phyloP scores from a whole-genome alignment of 2,329 filamentous ascomycete species.

The Alternaria triticimaculans region DNA sequence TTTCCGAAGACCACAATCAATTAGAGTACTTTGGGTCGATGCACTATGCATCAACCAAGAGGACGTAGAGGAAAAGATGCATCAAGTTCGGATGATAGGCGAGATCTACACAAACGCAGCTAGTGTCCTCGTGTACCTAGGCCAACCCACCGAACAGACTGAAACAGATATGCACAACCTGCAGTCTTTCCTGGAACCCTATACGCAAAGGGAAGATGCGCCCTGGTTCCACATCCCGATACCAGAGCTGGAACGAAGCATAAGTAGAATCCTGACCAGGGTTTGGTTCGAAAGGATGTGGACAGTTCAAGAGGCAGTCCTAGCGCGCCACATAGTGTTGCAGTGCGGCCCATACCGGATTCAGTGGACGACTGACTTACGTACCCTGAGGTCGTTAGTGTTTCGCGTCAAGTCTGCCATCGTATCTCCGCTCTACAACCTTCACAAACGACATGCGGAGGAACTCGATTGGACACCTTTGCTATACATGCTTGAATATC shows the following conservation, averaged over 20 bases:
- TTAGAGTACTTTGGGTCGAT: too few species aligned
- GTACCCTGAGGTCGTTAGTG: not conserved
- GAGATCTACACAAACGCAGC: not conserved
- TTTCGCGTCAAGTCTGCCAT: not conserved
- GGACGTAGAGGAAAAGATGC: too few species aligned
- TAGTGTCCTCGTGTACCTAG: not conserved
- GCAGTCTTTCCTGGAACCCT: too few species aligned
- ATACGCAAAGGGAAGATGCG: not conserved
- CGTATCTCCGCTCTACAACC: not conserved
- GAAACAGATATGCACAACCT: not conserved
- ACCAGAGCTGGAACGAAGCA: not conserved
- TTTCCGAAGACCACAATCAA: too few species aligned
- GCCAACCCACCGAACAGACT: not conserved
- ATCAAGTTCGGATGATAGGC: not conserved
- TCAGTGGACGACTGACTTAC: not conserved
- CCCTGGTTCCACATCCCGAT: not conserved
- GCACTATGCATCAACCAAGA: too few species aligned
- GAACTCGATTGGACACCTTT: not conserved
- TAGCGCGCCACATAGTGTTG: not conserved
- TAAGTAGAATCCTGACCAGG: not conserved
- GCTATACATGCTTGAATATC: not conserved
- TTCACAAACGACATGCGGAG: fast-evolving
- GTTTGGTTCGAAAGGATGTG: not conserved
- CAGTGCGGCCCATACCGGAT: not conserved
- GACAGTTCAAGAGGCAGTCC: not conserved